Percentiles rank a stretch among this genome's conserved stretches.
phyloP scores from a whole-genome alignment of 306 rosid species.

The Vicia sativa region DNA sequence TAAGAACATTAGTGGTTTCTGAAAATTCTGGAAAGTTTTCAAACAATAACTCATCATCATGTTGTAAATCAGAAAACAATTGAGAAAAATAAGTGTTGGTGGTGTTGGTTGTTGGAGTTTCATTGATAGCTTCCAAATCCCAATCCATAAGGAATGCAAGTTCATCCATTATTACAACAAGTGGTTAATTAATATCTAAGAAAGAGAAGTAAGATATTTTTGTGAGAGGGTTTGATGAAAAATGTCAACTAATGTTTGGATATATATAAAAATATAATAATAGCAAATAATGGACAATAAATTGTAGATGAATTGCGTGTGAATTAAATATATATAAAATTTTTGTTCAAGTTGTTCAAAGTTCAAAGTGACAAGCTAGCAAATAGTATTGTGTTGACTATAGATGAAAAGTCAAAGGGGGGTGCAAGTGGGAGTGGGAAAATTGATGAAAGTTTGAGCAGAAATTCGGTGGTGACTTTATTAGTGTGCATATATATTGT shows the following conservation, averaged over 20 bases:
- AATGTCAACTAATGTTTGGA: constrained; percentile 36
- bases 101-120: background rate
- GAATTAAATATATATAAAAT: constrained; percentile 30
- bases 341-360: background rate
- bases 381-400: constrained; percentile 13
- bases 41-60: constrained; percentile 37
- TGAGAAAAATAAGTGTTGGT: constrained; percentile 26
- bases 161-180: constrained; percentile 33
- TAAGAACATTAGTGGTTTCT: constrained; percentile 46
- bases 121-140: constrained; percentile 73
- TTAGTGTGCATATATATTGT: background rate
- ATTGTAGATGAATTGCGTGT: constrained; percentile 1
- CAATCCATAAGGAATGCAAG: constrained; percentile 60
- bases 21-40: constrained; percentile 49
- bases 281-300: background rate
- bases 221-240: constrained; percentile 31
- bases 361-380: constrained; percentile 16
- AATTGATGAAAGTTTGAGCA: background rate
- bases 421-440: constrained; percentile 13
- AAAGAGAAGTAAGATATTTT: constrained; percentile 31
- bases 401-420: background rate
- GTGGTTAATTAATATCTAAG: background rate
- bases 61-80: constrained; percentile 38
- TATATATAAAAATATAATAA: constrained; percentile 15
- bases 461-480: constrained; percentile 13